phyloP scores from a whole-genome alignment of 108 stramenopile species.

The Pseudonitzschia delicatissima region DNA sequence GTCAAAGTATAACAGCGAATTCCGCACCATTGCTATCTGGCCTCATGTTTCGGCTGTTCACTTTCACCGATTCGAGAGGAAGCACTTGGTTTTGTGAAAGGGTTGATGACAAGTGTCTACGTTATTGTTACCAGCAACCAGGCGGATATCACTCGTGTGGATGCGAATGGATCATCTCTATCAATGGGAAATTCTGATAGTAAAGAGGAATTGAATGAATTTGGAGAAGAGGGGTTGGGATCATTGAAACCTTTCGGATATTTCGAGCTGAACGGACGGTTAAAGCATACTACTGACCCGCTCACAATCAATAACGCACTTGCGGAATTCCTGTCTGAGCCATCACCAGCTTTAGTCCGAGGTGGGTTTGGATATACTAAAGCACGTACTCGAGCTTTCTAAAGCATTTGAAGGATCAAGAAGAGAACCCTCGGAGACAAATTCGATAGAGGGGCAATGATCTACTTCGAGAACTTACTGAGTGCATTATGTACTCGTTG shows the following conservation, averaged over 20 bases:
- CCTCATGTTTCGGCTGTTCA: slow-evolving; percentile 49
- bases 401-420: neutral
- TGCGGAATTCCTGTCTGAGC: slow-evolving; percentile 45
- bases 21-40: slow-evolving; percentile 32
- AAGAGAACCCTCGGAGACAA: neutral
- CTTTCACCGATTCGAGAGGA: slow-evolving; percentile 36
- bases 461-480: slow-evolving; percentile 58
- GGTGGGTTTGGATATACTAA: slow-evolving; percentile 33
- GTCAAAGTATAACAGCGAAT: slow-evolving; percentile 12
- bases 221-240: slow-evolving; percentile 36
- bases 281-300: slow-evolving; percentile 37
- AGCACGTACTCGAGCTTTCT: slow-evolving; percentile 30
- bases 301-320: slow-evolving; percentile 53
- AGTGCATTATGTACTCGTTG: slow-evolving; percentile 46
- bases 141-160: slow-evolving; percentile 42
- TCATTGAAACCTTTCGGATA: slow-evolving; percentile 63
- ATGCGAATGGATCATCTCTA: slow-evolving; percentile 54
- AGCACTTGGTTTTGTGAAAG: slow-evolving; percentile 42
- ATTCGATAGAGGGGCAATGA: slow-evolving; percentile 22
- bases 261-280: slow-evolving; percentile 52
- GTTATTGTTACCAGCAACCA: slow-evolving; percentile 41
- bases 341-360: neutral
- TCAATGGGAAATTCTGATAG: neutral
- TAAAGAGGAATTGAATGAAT: slow-evolving; percentile 6
- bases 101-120: slow-evolving; percentile 48